A percentile compares a stretch with the other conserved stretches of the same genome.
These are phyloP conservation scores for Chlamydomonas eustigma DNA, from an alignment of 139 green algal species.

Conservation along the genomic window DNA sequence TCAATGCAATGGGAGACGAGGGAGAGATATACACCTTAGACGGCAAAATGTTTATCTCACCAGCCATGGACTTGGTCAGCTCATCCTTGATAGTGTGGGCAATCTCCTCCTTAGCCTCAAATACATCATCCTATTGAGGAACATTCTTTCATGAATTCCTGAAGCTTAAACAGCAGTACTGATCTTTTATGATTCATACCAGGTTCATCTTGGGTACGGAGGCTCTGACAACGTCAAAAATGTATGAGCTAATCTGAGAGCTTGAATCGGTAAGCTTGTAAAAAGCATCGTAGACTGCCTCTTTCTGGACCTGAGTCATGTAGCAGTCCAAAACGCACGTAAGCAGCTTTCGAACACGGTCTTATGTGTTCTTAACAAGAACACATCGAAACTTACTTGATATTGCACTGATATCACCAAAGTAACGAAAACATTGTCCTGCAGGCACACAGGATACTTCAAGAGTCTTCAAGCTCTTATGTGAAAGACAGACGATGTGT, in stretches of 20 bases:
- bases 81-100: conserved; percentile 66
- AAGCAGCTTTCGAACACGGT: neutral
- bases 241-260: conserved; percentile 58
- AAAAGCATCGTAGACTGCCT: conserved; percentile 68
- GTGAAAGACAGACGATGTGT: neutral
- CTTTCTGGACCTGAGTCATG: conserved; percentile 12
- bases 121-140: conserved; percentile 36
- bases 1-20: neutral
- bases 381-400: conserved; percentile 32
- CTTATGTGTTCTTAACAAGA: neutral
- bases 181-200: conserved; percentile 6
- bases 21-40: neutral
- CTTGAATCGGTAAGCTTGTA: conserved; percentile 66
- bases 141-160: neutral
- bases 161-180: neutral
- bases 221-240: conserved; percentile 74
- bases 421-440: conserved; percentile 54
- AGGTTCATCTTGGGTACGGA: conserved; percentile 63
- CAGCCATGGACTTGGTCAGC: conserved; percentile 66
- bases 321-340: neutral
- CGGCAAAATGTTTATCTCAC: neutral
- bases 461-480: neutral
- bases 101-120: conserved; percentile 86
- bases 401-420: conserved; percentile 80
- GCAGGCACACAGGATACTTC: neutral